Percentiles rank a stretch among this genome's conserved stretches.
phyloP scores from a whole-genome alignment of 257 asterid species.

The Solanum tarijense region DNA sequence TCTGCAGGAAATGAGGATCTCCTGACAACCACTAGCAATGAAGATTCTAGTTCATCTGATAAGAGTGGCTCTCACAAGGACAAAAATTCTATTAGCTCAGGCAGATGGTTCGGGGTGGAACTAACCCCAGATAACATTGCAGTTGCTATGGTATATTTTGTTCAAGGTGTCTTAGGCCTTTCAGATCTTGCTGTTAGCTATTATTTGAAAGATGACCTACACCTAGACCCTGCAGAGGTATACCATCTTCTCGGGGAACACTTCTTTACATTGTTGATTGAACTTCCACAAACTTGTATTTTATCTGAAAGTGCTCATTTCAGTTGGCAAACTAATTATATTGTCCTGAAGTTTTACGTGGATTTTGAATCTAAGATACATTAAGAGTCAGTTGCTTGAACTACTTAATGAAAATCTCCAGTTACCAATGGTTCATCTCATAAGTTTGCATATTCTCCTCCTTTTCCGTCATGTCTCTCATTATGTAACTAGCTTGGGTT shows the following conservation, averaged over 20 bases:
- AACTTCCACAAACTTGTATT: not conserved
- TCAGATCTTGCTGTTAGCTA: conserved; percentile 87
- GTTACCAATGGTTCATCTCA: not conserved
- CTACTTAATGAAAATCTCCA: not conserved
- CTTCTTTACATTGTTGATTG: not conserved
- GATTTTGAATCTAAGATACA: not conserved
- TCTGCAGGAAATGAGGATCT: conserved; percentile 47
- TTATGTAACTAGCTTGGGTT: not conserved
- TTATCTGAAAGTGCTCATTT: not conserved
- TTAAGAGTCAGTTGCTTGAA: not conserved
- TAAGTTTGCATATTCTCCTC: not conserved
- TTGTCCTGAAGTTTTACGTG: not conserved
- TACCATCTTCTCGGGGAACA: not conserved
- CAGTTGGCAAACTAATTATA: not conserved
- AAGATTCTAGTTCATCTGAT: conserved; percentile 34
- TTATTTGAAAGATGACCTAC: conserved; percentile 93
- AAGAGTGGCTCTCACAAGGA: conserved; percentile 32
- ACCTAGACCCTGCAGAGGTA: conserved; percentile 98
- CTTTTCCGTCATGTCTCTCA: not conserved
- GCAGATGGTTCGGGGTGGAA: conserved; percentile 67
- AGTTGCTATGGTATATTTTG: conserved; percentile 97
- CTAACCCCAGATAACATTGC: conserved; percentile 84
- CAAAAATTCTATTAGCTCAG: conserved; percentile 35
- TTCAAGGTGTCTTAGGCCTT: conserved; percentile 94
- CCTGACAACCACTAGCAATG: conserved; percentile 27